phyloP scores from a whole-genome alignment of 192 early-diverging fungal genomes.

The Radiomyces spectabilis region DNA sequence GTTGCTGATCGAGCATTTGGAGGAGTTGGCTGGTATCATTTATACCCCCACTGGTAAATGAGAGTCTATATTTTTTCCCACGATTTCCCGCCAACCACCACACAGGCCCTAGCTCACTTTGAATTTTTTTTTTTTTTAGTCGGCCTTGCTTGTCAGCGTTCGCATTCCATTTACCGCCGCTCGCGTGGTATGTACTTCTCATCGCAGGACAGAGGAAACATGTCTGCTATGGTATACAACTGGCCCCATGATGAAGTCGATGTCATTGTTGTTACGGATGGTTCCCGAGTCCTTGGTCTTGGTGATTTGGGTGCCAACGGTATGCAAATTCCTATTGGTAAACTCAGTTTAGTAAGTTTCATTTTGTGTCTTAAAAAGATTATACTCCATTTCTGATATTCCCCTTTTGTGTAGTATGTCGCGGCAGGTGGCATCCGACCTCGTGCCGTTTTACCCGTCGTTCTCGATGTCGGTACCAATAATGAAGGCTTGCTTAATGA shows the following conservation, averaged over 20 bases:
- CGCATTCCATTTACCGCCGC: conserved; percentile 46
- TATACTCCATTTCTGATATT: background rate
- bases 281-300: conserved; percentile 26
- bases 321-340: conserved; percentile 34
- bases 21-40: conserved; percentile 45
- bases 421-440: conserved; percentile 30
- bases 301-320: conserved; percentile 31
- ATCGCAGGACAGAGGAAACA: conserved; percentile 38
- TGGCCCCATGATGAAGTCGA: conserved; percentile 51
- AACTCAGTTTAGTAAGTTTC: conserved; percentile 27
- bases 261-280: conserved; percentile 32
- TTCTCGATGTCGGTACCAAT: conserved; percentile 30
- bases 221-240: conserved; percentile 50
- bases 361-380: background rate
- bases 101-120: too few species aligned
- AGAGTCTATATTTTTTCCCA: background rate
- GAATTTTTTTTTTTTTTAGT: conserved; percentile 24
- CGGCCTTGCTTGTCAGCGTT: conserved; percentile 39
- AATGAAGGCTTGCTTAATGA: conserved; percentile 24
- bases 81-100: too few species aligned
- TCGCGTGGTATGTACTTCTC: conserved; percentile 50
- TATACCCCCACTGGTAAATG: conserved; percentile 46
- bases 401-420: conserved; percentile 20
- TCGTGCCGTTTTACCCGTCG: conserved; percentile 25
- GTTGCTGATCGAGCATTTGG: conserved; percentile 39